These are phyloP conservation scores for Sugiyamaella grinbergsii DNA, from an alignment of 1,139 yeast genomes.

Conservation along the genomic window DNA sequence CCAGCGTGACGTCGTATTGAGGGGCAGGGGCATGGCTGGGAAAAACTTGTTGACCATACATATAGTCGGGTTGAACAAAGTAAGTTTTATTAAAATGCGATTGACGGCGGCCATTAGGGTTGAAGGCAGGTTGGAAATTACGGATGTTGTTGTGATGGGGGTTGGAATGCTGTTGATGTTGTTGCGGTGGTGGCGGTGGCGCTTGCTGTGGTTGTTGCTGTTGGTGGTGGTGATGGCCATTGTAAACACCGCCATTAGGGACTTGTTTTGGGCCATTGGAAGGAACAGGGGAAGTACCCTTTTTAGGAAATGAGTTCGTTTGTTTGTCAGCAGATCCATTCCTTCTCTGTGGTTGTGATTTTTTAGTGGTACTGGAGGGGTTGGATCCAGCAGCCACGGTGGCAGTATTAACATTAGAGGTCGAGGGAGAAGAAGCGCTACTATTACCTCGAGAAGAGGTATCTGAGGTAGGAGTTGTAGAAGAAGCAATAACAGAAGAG, in stretches of 20 bases:
- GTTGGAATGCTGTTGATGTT: constrained; percentile 16
- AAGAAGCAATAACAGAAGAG: background rate
- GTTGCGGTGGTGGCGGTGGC: background rate
- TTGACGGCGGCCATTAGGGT: constrained; percentile 25
- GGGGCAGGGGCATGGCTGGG: constrained; percentile 28
- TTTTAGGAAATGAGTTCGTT: constrained; percentile 12
- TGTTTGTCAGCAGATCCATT: constrained; percentile 12
- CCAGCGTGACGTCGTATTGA: constrained; percentile 37
- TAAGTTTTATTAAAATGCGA: constrained; percentile 32
- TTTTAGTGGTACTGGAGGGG: constrained; percentile 2
- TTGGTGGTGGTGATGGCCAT: constrained; percentile 13
- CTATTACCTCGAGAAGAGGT: constrained; percentile 12
- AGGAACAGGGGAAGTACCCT: constrained; percentile 4
- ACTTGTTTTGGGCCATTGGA: constrained; percentile 5
- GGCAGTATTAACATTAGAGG: constrained; percentile 6
- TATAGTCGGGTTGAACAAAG: constrained; percentile 29
- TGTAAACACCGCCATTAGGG: constrained; percentile 8
- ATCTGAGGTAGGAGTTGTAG: constrained; percentile 7
- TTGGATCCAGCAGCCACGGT: background rate
- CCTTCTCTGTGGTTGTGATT: background rate
- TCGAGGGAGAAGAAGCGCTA: background rate
- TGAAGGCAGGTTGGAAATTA: constrained; percentile 19
- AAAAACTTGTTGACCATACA: constrained; percentile 31
- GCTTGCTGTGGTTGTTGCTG: constrained; percentile 8
- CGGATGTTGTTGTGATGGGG: constrained; percentile 18